Conservation (phyloP, 176 grass and related monocot species). For the Zoysia pacifica region DNA sequence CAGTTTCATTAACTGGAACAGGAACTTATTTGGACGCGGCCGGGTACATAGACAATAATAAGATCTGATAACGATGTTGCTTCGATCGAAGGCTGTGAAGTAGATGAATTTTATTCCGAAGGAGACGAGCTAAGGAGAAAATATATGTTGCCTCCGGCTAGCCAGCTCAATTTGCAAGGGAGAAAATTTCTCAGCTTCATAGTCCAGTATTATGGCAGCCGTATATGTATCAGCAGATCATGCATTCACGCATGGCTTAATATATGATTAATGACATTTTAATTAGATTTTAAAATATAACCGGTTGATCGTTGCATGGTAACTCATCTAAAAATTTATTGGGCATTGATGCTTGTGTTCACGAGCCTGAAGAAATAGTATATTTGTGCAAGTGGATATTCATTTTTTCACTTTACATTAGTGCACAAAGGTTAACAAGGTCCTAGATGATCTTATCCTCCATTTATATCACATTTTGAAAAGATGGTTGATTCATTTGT, state of each 20-base stretch:
- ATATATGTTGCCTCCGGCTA: too few relatives aligned
- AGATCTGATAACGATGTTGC: slow-evolving; percentile 10
- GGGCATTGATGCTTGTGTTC: too few relatives aligned
- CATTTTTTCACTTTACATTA: too few relatives aligned
- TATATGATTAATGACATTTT: not conserved
- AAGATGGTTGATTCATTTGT: too few relatives aligned
- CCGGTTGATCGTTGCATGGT: not conserved
- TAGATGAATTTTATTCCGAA: slow-evolving; percentile 87
- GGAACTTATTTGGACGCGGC: not conserved
- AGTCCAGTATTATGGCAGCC: slow-evolving; percentile 35
- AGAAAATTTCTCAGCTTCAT: slow-evolving; percentile 97
- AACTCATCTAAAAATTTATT: not conserved
- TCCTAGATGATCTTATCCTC: too few relatives aligned
- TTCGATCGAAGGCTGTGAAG: slow-evolving; percentile 56
- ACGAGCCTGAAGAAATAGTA: too few relatives aligned
- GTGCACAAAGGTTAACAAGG: too few relatives aligned
- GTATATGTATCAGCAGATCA: slow-evolving; percentile 30
- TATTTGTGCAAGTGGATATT: too few relatives aligned
- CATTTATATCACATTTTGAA: too few relatives aligned
- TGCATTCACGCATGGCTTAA: slow-evolving; percentile 29
- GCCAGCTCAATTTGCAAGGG: slow-evolving; percentile 32
- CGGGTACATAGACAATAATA: slow-evolving; percentile 14
- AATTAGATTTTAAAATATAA: slow-evolving; percentile 1
- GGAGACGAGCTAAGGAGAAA: slow-evolving; percentile 13
- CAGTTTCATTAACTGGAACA: not conserved